These are phyloP conservation scores for Phytophthora lateralis DNA, from an alignment of 352 stramenopile species.

Conservation along the genomic window DNA sequence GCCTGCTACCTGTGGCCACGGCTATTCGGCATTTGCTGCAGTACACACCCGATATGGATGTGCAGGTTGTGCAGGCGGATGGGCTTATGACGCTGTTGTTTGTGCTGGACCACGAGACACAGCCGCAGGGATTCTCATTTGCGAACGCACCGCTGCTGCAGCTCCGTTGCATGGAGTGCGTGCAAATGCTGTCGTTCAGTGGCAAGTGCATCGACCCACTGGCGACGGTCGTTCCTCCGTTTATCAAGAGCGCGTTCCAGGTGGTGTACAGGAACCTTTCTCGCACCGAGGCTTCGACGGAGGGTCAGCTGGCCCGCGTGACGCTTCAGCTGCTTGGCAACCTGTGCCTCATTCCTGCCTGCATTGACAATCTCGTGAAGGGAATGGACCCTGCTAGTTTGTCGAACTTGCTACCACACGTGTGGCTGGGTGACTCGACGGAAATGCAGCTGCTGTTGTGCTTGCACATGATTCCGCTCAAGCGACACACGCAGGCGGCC, in stretches of 20 bases:
- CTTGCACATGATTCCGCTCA: conserved; percentile 89
- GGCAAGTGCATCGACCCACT: conserved; percentile 79
- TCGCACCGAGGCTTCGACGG: conserved; percentile 78
- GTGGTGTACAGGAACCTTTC: conserved; percentile 85
- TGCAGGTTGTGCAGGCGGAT: conserved; percentile 80
- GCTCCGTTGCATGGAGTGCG: conserved; percentile 82
- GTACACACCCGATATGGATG: conserved; percentile 84
- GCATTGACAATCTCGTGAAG: conserved; percentile 88
- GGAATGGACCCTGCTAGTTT: conserved; percentile 84
- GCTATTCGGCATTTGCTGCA: conserved; percentile 84
- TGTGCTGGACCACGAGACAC: conserved; percentile 83
- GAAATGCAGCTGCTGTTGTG: conserved; percentile 86
- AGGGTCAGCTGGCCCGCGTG: conserved; percentile 79
- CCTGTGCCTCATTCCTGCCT: conserved; percentile 84
- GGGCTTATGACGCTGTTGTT: conserved; percentile 75
- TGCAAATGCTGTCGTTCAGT: conserved; percentile 90
- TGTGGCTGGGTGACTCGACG: conserved; percentile 79
- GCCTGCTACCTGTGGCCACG: conserved; percentile 77
- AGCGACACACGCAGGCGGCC: conserved; percentile 84
- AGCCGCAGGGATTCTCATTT: conserved; percentile 83
- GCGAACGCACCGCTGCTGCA: conserved; percentile 75
- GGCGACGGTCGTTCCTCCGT: conserved; percentile 76
- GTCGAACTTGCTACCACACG: conserved; percentile 69
- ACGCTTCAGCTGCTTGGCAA: conserved; percentile 85
- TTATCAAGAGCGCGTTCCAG: conserved; percentile 86